phyloP scores from a whole-genome alignment of 192 early-diverging fungal genomes.

The Dimargaris xerosporica region DNA sequence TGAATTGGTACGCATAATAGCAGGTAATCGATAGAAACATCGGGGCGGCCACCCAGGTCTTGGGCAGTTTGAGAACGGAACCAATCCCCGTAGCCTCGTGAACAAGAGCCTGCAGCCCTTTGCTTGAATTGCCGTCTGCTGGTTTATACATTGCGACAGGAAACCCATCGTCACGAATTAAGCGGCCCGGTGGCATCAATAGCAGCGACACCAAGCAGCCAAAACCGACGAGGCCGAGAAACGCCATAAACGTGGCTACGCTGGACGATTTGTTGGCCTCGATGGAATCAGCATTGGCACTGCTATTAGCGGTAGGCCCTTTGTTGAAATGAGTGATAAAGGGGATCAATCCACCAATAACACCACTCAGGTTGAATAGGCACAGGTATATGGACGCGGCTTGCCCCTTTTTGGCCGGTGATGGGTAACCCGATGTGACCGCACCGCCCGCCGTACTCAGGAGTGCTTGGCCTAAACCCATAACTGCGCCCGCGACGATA shows the following conservation, averaged over 20 bases:
- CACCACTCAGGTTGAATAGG: neutral
- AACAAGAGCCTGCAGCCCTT: neutral
- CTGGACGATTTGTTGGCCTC: neutral
- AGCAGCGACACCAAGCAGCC: neutral
- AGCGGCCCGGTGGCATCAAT: slow-evolving; percentile 3
- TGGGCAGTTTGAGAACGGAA: neutral
- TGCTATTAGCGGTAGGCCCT: neutral
- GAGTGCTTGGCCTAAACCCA: slow-evolving; percentile 3
- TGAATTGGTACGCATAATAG: slow-evolving; percentile 10
- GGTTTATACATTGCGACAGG: neutral
- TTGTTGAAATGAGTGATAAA: neutral
- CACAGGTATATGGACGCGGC: neutral
- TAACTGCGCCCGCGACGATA: neutral
- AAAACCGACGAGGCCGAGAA: neutral
- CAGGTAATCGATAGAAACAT: neutral
- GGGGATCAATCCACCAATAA: slow-evolving; percentile 1
- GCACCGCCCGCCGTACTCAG: slow-evolving; percentile 3
- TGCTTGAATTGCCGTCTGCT: too few relatives aligned
- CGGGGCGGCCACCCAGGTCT: neutral
- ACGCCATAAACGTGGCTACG: neutral
- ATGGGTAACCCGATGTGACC: slow-evolving; percentile 6
- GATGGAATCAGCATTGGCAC: neutral
- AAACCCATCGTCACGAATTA: slow-evolving; percentile 4
- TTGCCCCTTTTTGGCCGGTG: slow-evolving; percentile 1
- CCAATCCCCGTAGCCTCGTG: neutral